Evolutionary conservation across 208 protist species (phyloP).

Genomic region (Entamoeba moshkovskii): DNA sequence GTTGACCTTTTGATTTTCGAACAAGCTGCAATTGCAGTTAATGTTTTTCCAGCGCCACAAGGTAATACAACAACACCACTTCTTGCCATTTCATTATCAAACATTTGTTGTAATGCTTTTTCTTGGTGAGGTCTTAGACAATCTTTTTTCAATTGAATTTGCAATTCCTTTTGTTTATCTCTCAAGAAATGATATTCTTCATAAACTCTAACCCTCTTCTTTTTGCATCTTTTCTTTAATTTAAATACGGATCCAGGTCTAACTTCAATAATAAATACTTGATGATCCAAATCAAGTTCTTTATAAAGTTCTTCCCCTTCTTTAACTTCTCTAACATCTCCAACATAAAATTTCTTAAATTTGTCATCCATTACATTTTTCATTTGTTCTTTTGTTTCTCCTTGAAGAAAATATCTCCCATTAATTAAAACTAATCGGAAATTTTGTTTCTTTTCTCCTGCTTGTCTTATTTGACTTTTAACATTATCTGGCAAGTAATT

Average conservation of each 20-base stretch:
- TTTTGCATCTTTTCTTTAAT: not conserved
- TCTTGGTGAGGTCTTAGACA: not conserved
- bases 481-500: not conserved
- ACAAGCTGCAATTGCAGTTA: constrained; percentile 86
- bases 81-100: constrained; percentile 30
- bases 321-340: not conserved
- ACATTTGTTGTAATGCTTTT: not conserved
- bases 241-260: not conserved
- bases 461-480: not conserved
- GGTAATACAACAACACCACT: constrained; percentile 91
- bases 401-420: not conserved
- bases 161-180: not conserved
- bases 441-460: not conserved
- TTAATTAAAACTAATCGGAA: not conserved
- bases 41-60: constrained; percentile 96
- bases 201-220: not conserved
- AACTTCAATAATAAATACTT: not conserved
- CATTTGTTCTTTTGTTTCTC: not conserved
- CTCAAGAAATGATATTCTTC: not conserved
- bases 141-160: not conserved
- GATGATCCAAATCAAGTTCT: not conserved
- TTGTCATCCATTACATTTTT: not conserved
- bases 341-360: not conserved
- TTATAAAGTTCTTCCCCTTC: not conserved
- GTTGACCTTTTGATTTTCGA: constrained; percentile 76